Evolutionary conservation across 2,329 filamentous ascomycete species (phyloP).

Genomic region (Rhytidhysteron rufulum): DNA sequence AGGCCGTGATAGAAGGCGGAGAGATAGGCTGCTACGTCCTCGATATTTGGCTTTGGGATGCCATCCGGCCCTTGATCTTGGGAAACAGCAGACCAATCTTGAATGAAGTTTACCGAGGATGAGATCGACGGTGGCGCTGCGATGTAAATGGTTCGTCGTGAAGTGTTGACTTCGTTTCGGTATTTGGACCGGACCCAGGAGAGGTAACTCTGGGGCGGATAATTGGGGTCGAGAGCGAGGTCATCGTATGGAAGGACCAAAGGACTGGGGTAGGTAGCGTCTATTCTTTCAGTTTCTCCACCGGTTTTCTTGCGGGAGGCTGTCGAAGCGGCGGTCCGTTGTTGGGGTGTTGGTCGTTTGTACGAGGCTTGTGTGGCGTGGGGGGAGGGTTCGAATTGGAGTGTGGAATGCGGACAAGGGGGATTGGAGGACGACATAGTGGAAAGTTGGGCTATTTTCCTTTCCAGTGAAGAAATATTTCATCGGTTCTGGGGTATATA

Average conservation of each 20-base stretch:
- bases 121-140: conserved; percentile 38
- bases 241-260: conserved; percentile 59
- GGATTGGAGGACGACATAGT: too few species aligned
- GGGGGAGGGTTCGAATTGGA: too few species aligned
- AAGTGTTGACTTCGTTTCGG: conserved; percentile 48
- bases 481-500: too few species aligned
- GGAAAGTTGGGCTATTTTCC: too few species aligned
- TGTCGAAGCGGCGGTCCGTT: too few species aligned
- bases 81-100: conserved; percentile 32
- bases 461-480: too few species aligned
- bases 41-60: conserved; percentile 12
- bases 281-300: too few species aligned
- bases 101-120: conserved; percentile 25
- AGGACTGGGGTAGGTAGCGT: conserved; percentile 57
- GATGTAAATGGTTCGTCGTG: conserved; percentile 53
- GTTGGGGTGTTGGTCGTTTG: too few species aligned
- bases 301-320: too few species aligned
- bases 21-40: conserved; percentile 42
- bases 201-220: conserved; percentile 50
- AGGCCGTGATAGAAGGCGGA: conserved; percentile 54
- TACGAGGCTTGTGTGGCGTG: too few species aligned
- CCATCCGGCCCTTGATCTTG: conserved; percentile 1
- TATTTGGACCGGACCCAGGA: conserved; percentile 45
- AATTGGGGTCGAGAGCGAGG: conserved; percentile 51
- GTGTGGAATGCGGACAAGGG: too few species aligned